Conservation (phyloP, 1,284 basidiomycete species). For the Acaromyces ingoldii region DNA sequence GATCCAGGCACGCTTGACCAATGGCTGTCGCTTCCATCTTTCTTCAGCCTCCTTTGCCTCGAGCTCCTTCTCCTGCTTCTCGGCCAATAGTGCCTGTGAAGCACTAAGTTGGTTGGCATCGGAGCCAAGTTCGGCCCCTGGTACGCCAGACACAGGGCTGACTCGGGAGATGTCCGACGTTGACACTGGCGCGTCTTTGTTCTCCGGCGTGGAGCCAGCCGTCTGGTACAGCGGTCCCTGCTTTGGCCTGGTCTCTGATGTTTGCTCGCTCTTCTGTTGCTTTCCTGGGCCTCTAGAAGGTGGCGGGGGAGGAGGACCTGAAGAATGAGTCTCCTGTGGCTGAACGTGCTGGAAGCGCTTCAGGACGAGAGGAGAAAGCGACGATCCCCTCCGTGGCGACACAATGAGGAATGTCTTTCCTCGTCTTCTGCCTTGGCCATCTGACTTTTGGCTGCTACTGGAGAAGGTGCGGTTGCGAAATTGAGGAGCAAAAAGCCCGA, state of each 20-base stretch:
- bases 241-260: conserved; percentile 14
- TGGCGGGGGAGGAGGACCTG: conserved; percentile 6
- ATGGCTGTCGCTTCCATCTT: conserved; percentile 9
- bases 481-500: conserved; percentile 28
- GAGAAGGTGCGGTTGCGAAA: conserved; percentile 19
- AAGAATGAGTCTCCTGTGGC: conserved; percentile 11
- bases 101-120: conserved; percentile 28
- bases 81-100: conserved; percentile 27
- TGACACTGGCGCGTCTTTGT: conserved; percentile 11
- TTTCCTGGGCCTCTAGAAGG: conserved; percentile 9
- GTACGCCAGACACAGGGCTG: conserved; percentile 20
- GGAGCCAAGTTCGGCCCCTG: conserved; percentile 29
- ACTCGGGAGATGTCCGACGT: conserved; percentile 17
- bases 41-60: conserved; percentile 9
- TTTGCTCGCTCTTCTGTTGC: conserved; percentile 9
- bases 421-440: conserved; percentile 19
- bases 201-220: conserved; percentile 19
- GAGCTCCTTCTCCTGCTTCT: conserved; percentile 24
- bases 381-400: conserved; percentile 11
- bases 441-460: conserved; percentile 23
- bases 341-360: conserved; percentile 24
- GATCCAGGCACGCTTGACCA: conserved; percentile 62
- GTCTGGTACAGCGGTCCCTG: conserved; percentile 24
- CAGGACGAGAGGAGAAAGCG: background rate
- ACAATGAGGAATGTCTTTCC: no score